Conservation (phyloP, 2,329 filamentous ascomycete genomes). For the Colletotrichum theobromicola region DNA sequence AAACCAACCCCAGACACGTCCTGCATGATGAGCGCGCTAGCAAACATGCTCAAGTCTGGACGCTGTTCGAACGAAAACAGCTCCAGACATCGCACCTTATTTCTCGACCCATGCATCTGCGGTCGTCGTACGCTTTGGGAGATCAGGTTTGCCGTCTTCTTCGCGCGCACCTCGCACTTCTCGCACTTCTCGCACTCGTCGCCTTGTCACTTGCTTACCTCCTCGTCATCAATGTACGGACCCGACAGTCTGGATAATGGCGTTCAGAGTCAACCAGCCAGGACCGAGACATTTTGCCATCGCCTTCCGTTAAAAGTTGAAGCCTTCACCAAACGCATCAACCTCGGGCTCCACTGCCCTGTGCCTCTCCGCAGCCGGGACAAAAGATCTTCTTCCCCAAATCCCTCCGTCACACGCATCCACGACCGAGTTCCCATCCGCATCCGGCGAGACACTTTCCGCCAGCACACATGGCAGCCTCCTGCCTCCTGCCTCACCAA, state of each 20-base stretch:
- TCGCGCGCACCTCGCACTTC: background rate
- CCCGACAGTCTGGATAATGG: conserved; percentile 16
- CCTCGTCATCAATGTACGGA: conserved; percentile 2
- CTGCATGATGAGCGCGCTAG: background rate
- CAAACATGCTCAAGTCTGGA: background rate
- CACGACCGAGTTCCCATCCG: background rate
- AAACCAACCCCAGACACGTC: background rate
- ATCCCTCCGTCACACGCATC: background rate
- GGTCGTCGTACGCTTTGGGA: background rate
- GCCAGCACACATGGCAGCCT: conserved; percentile 20
- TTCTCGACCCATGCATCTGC: background rate
- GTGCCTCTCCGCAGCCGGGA: background rate
- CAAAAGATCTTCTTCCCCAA: background rate
- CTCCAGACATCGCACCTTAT: background rate
- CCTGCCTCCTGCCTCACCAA: conserved; percentile 1
- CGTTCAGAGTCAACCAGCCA: conserved; percentile 1
- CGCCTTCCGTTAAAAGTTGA: background rate
- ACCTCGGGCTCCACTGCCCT: background rate
- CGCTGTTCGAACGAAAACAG: conserved; percentile 8
- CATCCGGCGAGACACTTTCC: conserved; percentile 12
- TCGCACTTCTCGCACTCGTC: background rate
- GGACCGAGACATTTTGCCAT: conserved; percentile 5
- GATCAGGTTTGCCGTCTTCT: background rate
- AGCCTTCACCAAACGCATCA: background rate
- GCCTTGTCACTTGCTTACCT: background rate